Evolutionary conservation across 345 rosid genomes (phyloP).

Genomic region (Gossypioides kirkii): DNA sequence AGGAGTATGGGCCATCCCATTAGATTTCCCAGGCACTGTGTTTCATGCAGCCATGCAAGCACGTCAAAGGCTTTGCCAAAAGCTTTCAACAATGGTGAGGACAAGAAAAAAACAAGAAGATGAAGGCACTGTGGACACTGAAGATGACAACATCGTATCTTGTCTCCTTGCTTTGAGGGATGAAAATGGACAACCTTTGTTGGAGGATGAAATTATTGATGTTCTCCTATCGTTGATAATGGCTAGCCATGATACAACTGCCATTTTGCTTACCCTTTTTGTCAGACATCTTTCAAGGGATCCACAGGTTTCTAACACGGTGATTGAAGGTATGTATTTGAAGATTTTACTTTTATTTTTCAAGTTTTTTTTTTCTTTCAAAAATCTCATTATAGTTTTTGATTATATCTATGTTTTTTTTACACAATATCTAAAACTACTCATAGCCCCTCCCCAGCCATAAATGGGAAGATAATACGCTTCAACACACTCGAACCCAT

Average conservation of each 20-base stretch:
- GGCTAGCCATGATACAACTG: constrained; percentile 17
- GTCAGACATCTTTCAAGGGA: constrained; percentile 11
- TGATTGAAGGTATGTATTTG: constrained; percentile 2
- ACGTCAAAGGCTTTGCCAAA: constrained; percentile 5
- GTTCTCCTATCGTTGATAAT: constrained; percentile 12
- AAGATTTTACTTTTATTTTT: too few relatives aligned
- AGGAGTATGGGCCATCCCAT: constrained; percentile 24
- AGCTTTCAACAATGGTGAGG: constrained; percentile 4
- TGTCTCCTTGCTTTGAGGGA: neutral
- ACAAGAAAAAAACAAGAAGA: constrained; percentile 7
- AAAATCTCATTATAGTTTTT: too few relatives aligned
- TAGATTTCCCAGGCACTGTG: constrained; percentile 22
- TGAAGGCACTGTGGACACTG: neutral
- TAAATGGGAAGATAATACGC: too few relatives aligned
- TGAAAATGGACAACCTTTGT: constrained; percentile 9
- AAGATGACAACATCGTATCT: neutral
- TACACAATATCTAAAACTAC: too few relatives aligned
- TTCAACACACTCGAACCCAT: too few relatives aligned
- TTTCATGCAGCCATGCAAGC: constrained; percentile 17
- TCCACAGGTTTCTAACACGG: neutral
- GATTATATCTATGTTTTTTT: too few relatives aligned
- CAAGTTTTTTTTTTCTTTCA: too few relatives aligned
- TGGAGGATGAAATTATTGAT: constrained; percentile 2
- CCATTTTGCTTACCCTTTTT: constrained; percentile 7
- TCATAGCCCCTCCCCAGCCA: too few relatives aligned